Evolutionary conservation across 164 flowering plant species (phyloP), one percentile per base, ranked within the genome.

Genomic region (Cinnamomum micranthum): DNA sequence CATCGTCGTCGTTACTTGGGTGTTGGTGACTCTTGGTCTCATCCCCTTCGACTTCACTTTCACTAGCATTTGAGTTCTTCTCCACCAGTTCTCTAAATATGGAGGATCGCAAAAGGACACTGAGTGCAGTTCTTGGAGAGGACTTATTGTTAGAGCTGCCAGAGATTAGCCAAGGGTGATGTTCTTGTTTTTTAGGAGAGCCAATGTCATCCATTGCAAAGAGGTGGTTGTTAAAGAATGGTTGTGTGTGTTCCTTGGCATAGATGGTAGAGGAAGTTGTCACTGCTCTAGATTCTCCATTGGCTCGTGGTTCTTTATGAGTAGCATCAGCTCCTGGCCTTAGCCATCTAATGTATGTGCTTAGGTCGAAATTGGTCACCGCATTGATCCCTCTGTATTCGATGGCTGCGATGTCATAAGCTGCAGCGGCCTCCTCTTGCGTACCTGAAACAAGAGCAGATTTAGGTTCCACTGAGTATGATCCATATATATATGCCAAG

Each of bases 401-500:
- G 1, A 88, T 89, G 63, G 95, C 92, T 14, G 93, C 91, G 11
- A 91, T 86, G 66, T 91, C 95, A 63, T 91, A 89, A 2, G 92
- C 95, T 24, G 78, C 85, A 64, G 93, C 95, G 20, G 95, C 93
- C 77, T 87, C 92, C 76, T 91, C 95, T 81, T 89, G 92, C 17
- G 95, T 91, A 77, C 91, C 95, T 91, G 63, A 51, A 80, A 52
- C 13, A 5, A 52, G 19, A 52, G 59, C 59, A 52, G 59, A 31
- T 31, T 31, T 31, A 31, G 35, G 35, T 31, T 31, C 6, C 35
- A 31, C 35, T 31, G 28, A 27, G 28, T 27, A 28, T 27, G 28
- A 27, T 27, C 2, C 28, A 27, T 27, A 27, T 2, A 27, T 27
- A 2, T 3, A 3, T 3, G 31, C 31, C 33, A 31, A 31, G 33